Conservation (phyloP, 495 filamentous ascomycete species). For the Podospora pseudocomata region DNA sequence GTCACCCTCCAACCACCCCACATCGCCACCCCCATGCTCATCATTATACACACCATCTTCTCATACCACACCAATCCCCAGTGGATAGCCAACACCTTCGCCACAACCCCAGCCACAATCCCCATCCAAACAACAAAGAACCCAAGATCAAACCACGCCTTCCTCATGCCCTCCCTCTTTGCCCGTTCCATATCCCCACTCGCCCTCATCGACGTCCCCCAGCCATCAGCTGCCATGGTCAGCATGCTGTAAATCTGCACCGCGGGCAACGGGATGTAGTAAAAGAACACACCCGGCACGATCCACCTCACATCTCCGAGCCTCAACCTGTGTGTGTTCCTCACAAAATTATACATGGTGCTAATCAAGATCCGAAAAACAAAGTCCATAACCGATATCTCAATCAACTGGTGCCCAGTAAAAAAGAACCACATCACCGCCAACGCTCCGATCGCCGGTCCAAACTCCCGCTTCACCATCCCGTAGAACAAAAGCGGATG, state of each 20-base stretch:
- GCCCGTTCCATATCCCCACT: constrained; percentile 15
- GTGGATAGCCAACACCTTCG: constrained; percentile 1
- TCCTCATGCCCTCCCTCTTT: constrained; percentile 6
- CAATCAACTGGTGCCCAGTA: constrained; percentile 6
- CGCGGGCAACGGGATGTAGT: constrained; percentile 17
- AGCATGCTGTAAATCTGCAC: constrained; percentile 19
- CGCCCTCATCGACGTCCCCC: constrained; percentile 17
- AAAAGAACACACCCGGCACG: constrained; percentile 15
- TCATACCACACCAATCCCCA: constrained; percentile 7
- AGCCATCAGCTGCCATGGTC: constrained; percentile 17
- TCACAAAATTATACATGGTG: constrained; percentile 10
- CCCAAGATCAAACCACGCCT: constrained; percentile 16
- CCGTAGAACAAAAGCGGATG: constrained; percentile 17
- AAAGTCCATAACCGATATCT: constrained; percentile 5
- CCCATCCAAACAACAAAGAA: constrained; percentile 22
- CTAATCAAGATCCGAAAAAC: constrained; percentile 9
- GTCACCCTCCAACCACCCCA: constrained; percentile 13
- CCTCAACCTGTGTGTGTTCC: constrained; percentile 10
- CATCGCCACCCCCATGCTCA: neutral
- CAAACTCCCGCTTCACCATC: constrained; percentile 17
- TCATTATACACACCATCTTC: constrained; percentile 4
- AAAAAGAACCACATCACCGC: constrained; percentile 17
- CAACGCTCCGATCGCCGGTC: constrained; percentile 13
- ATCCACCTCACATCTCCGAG: constrained; percentile 2
- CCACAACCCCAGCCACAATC: constrained; percentile 8